These are phyloP conservation scores for Penicillium desertorum DNA, from an alignment of 495 filamentous ascomycete genomes.

Conservation along the genomic window DNA sequence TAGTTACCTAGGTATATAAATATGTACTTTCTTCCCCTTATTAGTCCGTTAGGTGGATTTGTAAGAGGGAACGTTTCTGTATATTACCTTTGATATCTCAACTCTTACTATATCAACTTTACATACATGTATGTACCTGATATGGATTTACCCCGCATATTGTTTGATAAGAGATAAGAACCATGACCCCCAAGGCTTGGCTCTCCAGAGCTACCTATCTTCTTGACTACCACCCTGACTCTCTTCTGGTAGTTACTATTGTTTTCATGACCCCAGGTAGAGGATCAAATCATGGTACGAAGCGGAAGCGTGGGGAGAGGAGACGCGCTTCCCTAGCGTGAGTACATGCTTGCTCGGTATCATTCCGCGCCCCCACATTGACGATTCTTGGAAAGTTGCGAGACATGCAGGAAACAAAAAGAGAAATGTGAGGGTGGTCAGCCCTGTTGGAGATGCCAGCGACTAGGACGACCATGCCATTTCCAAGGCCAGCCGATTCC, in stretches of 20 bases:
- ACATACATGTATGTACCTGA: no score
- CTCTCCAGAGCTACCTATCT: neutral
- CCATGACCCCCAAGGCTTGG: no score
- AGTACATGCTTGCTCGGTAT: neutral
- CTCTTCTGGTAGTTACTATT: neutral
- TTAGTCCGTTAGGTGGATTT: no score
- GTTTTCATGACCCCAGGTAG: neutral
- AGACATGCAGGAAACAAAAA: slow-evolving; percentile 45
- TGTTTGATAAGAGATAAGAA: neutral
- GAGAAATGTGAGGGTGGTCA: slow-evolving; percentile 50
- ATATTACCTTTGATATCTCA: no score
- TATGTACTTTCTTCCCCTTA: no score
- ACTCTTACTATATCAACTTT: no score
- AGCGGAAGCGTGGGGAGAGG: slow-evolving; percentile 18
- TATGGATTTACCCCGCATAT: neutral
- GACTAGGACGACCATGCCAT: slow-evolving; percentile 43
- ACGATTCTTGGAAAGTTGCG: slow-evolving; percentile 30
- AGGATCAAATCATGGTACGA: neutral
- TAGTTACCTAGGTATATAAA: no score
- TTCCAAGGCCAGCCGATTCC: slow-evolving; percentile 36
- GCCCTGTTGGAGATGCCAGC: slow-evolving; percentile 46
- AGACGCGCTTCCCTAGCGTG: slow-evolving; percentile 17
- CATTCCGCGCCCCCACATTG: neutral
- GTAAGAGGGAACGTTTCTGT: no score
- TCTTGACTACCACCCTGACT: neutral